Evolutionary conservation across 495 filamentous ascomycete genomes (phyloP).

Genomic region (Evernia prunastri): DNA sequence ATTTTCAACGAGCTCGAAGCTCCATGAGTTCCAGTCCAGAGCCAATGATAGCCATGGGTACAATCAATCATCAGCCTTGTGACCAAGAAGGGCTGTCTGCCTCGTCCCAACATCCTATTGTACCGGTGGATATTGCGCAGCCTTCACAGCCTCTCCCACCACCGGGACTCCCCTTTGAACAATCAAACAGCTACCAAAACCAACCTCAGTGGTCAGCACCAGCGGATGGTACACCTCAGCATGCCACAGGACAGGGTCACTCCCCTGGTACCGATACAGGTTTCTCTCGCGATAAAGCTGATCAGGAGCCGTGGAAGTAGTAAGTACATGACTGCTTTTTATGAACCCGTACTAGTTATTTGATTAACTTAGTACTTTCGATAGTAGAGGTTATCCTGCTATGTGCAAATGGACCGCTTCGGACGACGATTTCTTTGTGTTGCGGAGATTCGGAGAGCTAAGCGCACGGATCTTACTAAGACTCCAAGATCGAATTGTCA

Average conservation of each 20-base stretch:
- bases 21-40: not conserved
- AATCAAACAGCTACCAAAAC: not conserved
- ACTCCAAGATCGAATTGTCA: conserved; percentile 23
- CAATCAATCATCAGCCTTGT: not conserved
- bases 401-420: conserved; percentile 33
- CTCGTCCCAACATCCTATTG: not conserved
- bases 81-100: not conserved
- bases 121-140: not conserved
- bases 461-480: conserved; percentile 31
- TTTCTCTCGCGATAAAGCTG: not conserved
- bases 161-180: not conserved
- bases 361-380: no score
- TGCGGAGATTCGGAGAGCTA: conserved; percentile 31
- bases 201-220: not conserved
- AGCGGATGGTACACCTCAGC: not conserved
- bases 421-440: conserved; percentile 36
- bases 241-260: not conserved
- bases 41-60: not conserved
- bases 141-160: not conserved
- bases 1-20: not conserved
- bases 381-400: conserved; percentile 31
- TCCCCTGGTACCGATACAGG: not conserved
- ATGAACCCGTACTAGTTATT: no score
- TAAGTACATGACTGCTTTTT: no score
- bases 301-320: conserved; percentile 30